These are phyloP conservation scores for Fusarium sp. DNA, from an alignment of 2,329 filamentous ascomycete genomes.

Conservation along the genomic window DNA sequence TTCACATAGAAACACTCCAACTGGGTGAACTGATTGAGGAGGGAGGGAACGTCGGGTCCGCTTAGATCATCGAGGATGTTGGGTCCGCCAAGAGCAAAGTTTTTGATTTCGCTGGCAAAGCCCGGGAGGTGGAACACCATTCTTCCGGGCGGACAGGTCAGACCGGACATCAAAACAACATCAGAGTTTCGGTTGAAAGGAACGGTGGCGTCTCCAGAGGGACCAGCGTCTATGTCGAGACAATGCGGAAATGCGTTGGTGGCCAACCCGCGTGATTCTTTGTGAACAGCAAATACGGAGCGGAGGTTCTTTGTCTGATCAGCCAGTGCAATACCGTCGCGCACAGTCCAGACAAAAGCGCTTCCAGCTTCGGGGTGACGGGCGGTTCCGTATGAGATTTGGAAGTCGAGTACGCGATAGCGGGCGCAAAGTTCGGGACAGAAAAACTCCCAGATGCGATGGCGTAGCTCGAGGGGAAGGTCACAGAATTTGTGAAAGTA, in stretches of 20 bases:
- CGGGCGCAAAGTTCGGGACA: constrained; percentile 49
- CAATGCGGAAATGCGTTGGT: constrained; percentile 51
- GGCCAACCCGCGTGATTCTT: constrained; percentile 55
- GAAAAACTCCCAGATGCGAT: constrained; percentile 51
- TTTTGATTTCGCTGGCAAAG: constrained; percentile 50
- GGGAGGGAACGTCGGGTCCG: not conserved
- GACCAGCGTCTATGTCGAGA: constrained; percentile 47
- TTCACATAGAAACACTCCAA: constrained; percentile 49
- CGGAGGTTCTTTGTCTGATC: constrained; percentile 50
- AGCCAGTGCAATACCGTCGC: constrained; percentile 43
- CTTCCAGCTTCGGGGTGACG: constrained; percentile 13
- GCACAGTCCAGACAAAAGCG: constrained; percentile 32
- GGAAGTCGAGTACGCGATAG: constrained; percentile 51
- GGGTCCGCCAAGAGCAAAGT: constrained; percentile 46
- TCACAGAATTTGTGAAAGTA: constrained; percentile 48
- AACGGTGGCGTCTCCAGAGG: constrained; percentile 44
- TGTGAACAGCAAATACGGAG: constrained; percentile 52
- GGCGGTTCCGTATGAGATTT: constrained; percentile 27
- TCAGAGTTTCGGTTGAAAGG: constrained; percentile 52
- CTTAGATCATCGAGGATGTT: constrained; percentile 1
- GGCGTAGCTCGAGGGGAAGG: constrained; percentile 51
- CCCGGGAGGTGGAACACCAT: constrained; percentile 42
- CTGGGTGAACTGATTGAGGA: constrained; percentile 40
- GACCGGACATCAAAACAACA: constrained; percentile 47
- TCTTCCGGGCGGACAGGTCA: constrained; percentile 1